Percentiles rank a stretch among this genome's conserved stretches.
phyloP scores from a whole-genome alignment of 2,329 filamentous ascomycete genomes.

The Aspergillus sp. region DNA sequence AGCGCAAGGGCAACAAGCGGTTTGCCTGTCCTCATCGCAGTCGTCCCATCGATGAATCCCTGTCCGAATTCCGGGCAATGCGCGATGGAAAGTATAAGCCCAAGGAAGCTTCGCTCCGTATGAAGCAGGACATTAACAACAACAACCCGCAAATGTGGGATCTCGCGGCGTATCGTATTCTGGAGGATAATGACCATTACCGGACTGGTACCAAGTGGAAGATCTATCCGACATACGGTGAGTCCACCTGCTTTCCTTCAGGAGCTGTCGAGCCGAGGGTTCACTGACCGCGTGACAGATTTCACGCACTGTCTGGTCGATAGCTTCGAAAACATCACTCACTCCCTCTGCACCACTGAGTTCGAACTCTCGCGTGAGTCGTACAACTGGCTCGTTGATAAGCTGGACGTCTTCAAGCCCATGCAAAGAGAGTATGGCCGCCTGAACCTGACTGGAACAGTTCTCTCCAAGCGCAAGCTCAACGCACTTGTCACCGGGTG shows the following conservation, averaged over 20 bases:
- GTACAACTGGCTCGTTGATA: conserved; percentile 84
- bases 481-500: conserved; percentile 67
- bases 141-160: conserved; percentile 97
- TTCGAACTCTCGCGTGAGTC: conserved; percentile 77
- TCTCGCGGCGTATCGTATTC: conserved; percentile 78
- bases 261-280: not conserved
- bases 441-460: conserved; percentile 72
- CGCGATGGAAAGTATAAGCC: conserved; percentile 82
- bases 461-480: conserved; percentile 80
- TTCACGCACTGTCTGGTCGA: conserved; percentile 62
- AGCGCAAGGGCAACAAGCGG: conserved; percentile 56
- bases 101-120: conserved; percentile 73
- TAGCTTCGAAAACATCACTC: conserved; percentile 84
- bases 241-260: not conserved
- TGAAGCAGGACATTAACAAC: conserved; percentile 79
- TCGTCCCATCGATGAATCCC: conserved; percentile 64
- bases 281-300: not conserved
- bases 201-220: conserved; percentile 76
- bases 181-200: conserved; percentile 40
- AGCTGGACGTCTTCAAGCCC: conserved; percentile 73
- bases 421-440: conserved; percentile 88
- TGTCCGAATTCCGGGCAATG: conserved; percentile 82
- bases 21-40: conserved; percentile 75
- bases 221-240: conserved; percentile 89
- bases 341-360: conserved; percentile 88